phyloP scores from a whole-genome alignment of 2,329 filamentous ascomycete genomes.

The Acephala macrosclerotiorum region DNA sequence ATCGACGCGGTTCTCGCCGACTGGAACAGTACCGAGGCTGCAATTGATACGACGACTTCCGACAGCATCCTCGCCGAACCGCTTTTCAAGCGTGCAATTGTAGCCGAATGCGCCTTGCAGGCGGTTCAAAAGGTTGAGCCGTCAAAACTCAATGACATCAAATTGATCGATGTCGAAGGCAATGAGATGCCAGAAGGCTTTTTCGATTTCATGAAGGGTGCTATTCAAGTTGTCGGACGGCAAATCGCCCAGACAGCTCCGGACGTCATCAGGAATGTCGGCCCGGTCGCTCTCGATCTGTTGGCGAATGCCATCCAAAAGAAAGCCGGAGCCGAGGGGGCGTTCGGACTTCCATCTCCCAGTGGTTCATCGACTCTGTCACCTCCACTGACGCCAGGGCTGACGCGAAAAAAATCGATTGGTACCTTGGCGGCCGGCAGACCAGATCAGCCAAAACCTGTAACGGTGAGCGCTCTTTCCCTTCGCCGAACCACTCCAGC shows the following conservation, averaged over 20 bases:
- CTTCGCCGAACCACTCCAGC: neutral
- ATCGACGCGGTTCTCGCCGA: neutral
- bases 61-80: neutral
- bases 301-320: neutral
- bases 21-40: neutral
- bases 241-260: neutral
- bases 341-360: neutral
- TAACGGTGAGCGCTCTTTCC: neutral
- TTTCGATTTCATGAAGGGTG: neutral
- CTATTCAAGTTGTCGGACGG: neutral
- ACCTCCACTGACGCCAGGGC: neutral
- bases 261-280: neutral
- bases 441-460: neutral
- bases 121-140: neutral
- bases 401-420: neutral
- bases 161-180: neutral
- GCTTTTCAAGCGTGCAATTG: neutral
- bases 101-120: neutral
- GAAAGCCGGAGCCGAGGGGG: neutral
- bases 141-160: neutral
- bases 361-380: neutral
- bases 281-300: neutral
- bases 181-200: neutral
- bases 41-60: neutral
- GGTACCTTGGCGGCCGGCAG: neutral